Evolutionary conservation across 768 basidiomycete genomes (phyloP).

Genomic region (Kwoniella dejecticola): DNA sequence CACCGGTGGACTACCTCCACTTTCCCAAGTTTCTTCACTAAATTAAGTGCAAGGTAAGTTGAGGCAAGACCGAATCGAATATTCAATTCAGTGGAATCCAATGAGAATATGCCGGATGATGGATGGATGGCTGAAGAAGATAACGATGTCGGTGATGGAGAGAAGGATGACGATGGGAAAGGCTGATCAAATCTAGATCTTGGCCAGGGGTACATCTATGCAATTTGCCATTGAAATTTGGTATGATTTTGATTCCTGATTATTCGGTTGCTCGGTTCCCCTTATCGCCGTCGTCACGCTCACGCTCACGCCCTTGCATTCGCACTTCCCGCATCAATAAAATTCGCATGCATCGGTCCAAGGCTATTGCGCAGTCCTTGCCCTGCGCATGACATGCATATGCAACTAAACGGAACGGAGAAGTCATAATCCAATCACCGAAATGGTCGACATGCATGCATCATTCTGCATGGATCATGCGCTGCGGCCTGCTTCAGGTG

Average conservation of each 20-base stretch:
- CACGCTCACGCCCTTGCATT: neutral
- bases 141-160: neutral
- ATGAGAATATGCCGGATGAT: neutral
- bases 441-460: too few relatives aligned
- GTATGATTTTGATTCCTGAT: neutral
- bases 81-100: too few relatives aligned
- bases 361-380: neutral
- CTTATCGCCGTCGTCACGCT: slow-evolving; percentile 2
- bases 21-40: neutral
- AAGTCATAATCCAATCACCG: neutral
- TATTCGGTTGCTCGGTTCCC: slow-evolving; percentile 8
- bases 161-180: neutral
- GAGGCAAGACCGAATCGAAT: too few relatives aligned
- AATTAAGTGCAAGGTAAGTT: neutral
- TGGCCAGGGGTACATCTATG: too few relatives aligned
- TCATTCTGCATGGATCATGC: too few relatives aligned
- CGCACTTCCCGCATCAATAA: neutral
- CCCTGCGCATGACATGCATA: too few relatives aligned
- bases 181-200: neutral
- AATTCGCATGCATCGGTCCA: neutral
- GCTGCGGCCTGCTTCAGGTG: too few relatives aligned
- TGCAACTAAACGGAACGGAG: neutral
- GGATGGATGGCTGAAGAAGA: neutral
- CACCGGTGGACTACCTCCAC: slow-evolving; percentile 20
- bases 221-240: neutral